These are phyloP conservation scores for Boletus vinaceobasis DNA, from an alignment of 768 basidiomycete species.

Conservation along the genomic window DNA sequence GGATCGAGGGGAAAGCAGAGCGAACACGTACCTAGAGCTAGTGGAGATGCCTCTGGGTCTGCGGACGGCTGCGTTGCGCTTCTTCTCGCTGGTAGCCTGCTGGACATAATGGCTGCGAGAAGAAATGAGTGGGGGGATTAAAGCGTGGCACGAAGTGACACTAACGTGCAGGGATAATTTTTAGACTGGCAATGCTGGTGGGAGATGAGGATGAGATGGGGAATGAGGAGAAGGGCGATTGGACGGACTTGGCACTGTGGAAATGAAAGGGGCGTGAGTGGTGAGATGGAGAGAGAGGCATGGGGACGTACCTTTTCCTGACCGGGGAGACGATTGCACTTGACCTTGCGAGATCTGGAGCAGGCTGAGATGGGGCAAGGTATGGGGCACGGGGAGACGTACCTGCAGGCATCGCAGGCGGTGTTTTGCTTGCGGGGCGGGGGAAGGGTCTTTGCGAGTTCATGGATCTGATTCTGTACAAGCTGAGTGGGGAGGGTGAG, in stretches of 20 bases:
- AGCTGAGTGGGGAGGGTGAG: conserved; percentile 61
- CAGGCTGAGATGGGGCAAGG: conserved; percentile 1
- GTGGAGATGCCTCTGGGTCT: conserved; percentile 64
- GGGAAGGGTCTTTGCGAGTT: conserved; percentile 73
- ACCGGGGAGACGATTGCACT: conserved; percentile 79
- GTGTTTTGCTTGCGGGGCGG: conserved; percentile 92
- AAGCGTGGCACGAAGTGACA: conserved; percentile 24
- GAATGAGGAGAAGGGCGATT: conserved; percentile 12
- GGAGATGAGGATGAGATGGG: conserved; percentile 10
- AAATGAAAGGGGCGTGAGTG: conserved; percentile 17
- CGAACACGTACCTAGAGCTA: conserved; percentile 41
- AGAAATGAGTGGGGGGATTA: conserved; percentile 16
- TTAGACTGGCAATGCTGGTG: conserved; percentile 78
- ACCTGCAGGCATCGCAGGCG: conserved; percentile 92
- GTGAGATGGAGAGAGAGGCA: conserved; percentile 2
- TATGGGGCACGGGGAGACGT: conserved; percentile 5
- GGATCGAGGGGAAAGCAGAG: conserved; percentile 5
- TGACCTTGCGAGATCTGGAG: conserved; percentile 78
- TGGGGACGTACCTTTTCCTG: conserved; percentile 66
- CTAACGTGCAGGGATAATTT: conserved; percentile 90
- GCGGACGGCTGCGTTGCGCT: conserved; percentile 57
- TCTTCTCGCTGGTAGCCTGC: conserved; percentile 83
- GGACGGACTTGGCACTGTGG: conserved; percentile 62
- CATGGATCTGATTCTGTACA: conserved; percentile 79
- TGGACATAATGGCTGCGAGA: conserved; percentile 68